Evolutionary conservation across 768 basidiomycete genomes (phyloP), one percentile per base, ranked within the genome.

Genomic region (Russula vinacea): DNA sequence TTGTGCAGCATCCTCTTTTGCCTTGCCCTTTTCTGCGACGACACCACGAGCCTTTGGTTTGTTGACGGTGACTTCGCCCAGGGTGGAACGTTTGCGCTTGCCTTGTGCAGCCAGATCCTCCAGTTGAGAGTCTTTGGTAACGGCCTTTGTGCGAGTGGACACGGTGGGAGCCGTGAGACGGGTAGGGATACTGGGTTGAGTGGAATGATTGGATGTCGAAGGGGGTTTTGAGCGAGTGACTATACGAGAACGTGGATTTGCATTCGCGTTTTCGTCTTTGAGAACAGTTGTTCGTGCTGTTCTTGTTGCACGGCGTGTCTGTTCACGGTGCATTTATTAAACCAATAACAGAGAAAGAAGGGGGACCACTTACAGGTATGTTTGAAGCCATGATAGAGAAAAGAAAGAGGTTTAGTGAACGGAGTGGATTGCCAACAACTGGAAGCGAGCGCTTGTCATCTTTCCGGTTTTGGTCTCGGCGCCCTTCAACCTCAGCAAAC

Each of bases 71-170:
- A 92, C 87, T 71, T 92, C 91, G 17, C 83, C 83, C 47, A 92
- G 78, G 0, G 85, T 89, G 55, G 86, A 86, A 22, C 90, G 86
- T 73, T 91, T 92, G 60, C 89, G 83, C 72, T 90, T 90, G 39
- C 81, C 83, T 52, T 80, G 80, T 2, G 78, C 76, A 22, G 78
- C 74, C 16, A 76, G 75, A 49, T 86, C 83, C 24, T 73, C 69
- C 80, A 66, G 75, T 74, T 67, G 79, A 70, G 80, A 76, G 49
- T 78, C 75, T 5, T 78, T 76, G 7, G 74, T 73, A 55, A 72
- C 72, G 42, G 58, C 67, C 74, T 85, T 85, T 33, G 83, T 80
- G 70, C 80, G 76, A 55, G 83, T 82, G 58, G 84, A 79, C 53
- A 81, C 80, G 40, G 84, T 83, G 29, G 83, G 74, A 50, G 73